These are phyloP conservation scores for Iris pallida DNA, from an alignment of 116 monocot species.

Conservation along the genomic window DNA sequence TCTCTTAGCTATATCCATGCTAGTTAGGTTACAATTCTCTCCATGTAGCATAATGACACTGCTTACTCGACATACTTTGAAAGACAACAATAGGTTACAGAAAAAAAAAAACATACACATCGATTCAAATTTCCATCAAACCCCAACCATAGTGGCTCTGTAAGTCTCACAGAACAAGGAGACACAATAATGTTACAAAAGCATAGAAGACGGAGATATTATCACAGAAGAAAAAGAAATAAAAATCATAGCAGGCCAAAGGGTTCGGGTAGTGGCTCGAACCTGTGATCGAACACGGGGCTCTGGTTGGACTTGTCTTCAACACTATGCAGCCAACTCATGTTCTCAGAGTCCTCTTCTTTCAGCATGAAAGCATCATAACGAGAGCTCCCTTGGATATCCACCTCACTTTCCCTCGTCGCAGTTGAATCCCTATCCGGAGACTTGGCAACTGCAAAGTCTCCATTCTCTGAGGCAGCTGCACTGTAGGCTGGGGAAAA, in stretches of 20 bases:
- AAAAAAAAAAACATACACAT: no score
- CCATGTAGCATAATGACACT: no score
- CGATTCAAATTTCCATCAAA: no score
- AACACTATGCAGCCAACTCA: constrained; percentile 72
- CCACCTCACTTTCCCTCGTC: constrained; percentile 37
- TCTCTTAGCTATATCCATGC: no score
- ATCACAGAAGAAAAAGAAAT: background rate
- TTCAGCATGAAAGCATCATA: constrained; percentile 69
- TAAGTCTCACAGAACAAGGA: background rate
- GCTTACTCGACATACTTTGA: no score
- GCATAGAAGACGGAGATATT: background rate
- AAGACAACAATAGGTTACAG: no score
- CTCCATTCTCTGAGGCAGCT: constrained; percentile 27
- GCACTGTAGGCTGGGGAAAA: constrained; percentile 12
- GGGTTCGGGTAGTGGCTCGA: constrained; percentile 71
- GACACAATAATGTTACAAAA: constrained; percentile 4
- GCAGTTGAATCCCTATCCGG: constrained; percentile 35
- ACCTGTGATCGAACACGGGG: constrained; percentile 63
- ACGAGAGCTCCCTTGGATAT: constrained; percentile 46
- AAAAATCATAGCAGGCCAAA: constrained; percentile 39
- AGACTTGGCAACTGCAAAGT: constrained; percentile 24
- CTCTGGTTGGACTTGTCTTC: constrained; percentile 68
- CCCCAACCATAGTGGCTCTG: no score
- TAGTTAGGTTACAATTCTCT: no score
- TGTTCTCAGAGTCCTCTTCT: constrained; percentile 76